Evolutionary conservation across 164 flowering plant genomes (phyloP), one percentile per base, ranked within the genome.

Genomic region (Euptelea pleiosperma): DNA sequence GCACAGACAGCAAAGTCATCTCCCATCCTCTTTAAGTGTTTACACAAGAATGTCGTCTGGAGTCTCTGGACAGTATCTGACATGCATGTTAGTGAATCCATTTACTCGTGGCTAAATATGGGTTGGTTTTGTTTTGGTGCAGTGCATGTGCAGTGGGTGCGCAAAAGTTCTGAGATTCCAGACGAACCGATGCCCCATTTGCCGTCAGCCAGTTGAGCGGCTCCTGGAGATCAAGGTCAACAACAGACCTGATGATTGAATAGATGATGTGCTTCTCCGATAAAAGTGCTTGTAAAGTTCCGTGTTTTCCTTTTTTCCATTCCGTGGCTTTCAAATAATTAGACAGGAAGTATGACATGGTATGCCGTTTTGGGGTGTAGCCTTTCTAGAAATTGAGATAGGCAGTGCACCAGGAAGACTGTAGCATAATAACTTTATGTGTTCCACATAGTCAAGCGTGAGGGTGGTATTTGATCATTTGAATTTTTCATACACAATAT

Each of bases 131-230:
- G 62, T 22, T 28, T 57, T 65, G 62, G 5, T 83, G 79, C 80
- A 93, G 99, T 93, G 99, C 54, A 83, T 93, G 95, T 93, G 99
- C 83, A 86, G 88, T 58, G 86, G 77, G 2, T 93, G 99, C 53
- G 97, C 99, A 1, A 85, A 86, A 71, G 85, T 85, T 37, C 63
- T 93, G 74, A 79, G 89, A 72, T 81, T 78, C 59, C 99, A 90
- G 70, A 83, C 99, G 19, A 82, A 79, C 67, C 71, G 94, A 19
- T 93, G 97, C 72, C 99, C 99, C 5, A 93, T 93, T 25, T 93
- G 99, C 77, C 69, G 97, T 53, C 96, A 93, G 58, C 90, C 84
- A 26, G 89, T 93, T 36, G 95, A 90, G 58, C 73, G 91, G 69
- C 89, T 90, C 30, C 55, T 90, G 79, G 97, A 90, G 78, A 93